These are phyloP conservation scores for Fusarium heterosporum DNA, from an alignment of 2,329 filamentous ascomycete genomes.

Conservation along the genomic window DNA sequence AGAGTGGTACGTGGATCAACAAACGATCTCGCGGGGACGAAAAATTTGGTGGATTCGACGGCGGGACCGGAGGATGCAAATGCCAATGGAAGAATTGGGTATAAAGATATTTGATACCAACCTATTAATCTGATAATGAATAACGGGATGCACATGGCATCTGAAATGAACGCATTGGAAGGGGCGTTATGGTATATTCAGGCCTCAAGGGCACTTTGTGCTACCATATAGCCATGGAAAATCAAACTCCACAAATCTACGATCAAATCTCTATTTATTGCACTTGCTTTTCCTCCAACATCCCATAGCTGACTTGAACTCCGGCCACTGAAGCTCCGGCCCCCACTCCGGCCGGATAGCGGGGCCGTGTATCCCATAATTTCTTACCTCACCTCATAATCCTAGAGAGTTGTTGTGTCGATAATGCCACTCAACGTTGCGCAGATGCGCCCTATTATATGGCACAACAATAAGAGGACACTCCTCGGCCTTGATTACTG, in stretches of 20 bases:
- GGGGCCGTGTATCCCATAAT: constrained; percentile 13
- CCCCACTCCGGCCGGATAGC: not conserved
- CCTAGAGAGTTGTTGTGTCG: not conserved
- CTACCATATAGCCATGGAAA: not conserved
- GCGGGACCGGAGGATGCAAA: constrained; percentile 71
- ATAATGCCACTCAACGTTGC: not conserved
- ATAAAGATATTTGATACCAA: constrained; percentile 18
- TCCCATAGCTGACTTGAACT: not conserved
- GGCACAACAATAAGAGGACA: constrained; percentile 6
- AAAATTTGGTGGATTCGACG: constrained; percentile 70
- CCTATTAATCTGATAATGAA: constrained; percentile 31
- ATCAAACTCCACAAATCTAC: not conserved
- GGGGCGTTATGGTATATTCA: constrained; percentile 17
- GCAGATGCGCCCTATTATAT: constrained; percentile 32
- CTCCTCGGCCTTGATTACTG: not conserved
- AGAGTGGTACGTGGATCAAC: constrained; percentile 67
- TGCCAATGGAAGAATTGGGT: constrained; percentile 71
- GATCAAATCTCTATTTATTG: not conserved
- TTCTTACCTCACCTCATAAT: constrained; percentile 8
- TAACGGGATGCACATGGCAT: constrained; percentile 23
- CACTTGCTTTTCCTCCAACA: not conserved
- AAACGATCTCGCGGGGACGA: constrained; percentile 57
- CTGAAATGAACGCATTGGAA: constrained; percentile 33
- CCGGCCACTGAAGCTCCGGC: not conserved
- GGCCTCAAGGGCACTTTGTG: constrained; percentile 4